Evolutionary conservation across 805 yeast genomes (phyloP), one percentile per base, ranked within the genome.

Genomic region (Metschnikowia santaceciliae): DNA sequence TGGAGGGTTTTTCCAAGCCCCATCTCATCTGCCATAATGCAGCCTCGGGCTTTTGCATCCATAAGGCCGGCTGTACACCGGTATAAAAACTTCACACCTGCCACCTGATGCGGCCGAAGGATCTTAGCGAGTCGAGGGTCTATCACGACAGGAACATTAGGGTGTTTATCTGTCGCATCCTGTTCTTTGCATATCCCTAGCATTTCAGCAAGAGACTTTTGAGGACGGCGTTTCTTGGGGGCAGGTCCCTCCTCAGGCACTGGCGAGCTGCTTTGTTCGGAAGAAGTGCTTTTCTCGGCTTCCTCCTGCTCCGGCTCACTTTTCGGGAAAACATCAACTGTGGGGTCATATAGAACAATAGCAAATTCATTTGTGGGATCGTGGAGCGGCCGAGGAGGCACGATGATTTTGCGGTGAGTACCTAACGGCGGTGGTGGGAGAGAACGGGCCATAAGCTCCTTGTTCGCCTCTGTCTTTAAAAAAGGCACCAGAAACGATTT

Each of bases 1-100:
- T 90, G 97, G 23, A 90, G 73, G 0, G 97, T 90, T 64, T 90
- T 90, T 23, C 97, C 97, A 37, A 90, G 74, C 3, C 97, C 97
- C 97, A 90, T 90, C 67, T 88, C 97, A 70, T 90, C 97, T 0
- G 97, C 97, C 98, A 92, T 92, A 46, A 92, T 92, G 63, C 97
- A 92, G 2, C 99, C 99, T 61, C 86, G 82, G 0, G 97, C 97
- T 33, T 86, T 76, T 6, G 89, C 79, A 64, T 86, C 90, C 26
- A 85, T 79, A 33, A 91, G 69, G 0, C 99, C 99, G 1, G 97
- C 79, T 0, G 96, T 90, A 68, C 99, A 92, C 49, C 91, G 72
- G 62, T 90, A 94, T 51, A 94, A 70, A 64, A 94, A 94, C 65
- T 88, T 82, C 39, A 92, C 97, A 55, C 99, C 99, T 45, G 92